Percentiles rank a stretch among this genome's conserved stretches.
Evolutionary conservation across 768 basidiomycete species (phyloP).

Genomic region (Boletus rex-veris): DNA sequence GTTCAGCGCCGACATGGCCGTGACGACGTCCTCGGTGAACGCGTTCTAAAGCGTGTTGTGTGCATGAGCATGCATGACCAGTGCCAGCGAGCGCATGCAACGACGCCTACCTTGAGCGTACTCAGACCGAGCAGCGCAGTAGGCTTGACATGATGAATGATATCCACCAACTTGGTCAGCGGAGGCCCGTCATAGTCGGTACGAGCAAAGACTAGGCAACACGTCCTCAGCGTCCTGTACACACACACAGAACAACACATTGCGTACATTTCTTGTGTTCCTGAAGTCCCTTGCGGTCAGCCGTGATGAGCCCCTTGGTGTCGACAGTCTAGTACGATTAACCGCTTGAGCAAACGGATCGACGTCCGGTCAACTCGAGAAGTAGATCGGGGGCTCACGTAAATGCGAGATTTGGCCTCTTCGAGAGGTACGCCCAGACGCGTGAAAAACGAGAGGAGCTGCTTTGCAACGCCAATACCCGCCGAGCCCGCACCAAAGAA

Average conservation of each 20-base stretch:
- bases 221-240: not conserved
- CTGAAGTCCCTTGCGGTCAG: conserved; percentile 62
- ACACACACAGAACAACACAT: not conserved
- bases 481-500: conserved; percentile 56
- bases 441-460: conserved; percentile 47
- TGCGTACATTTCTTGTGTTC: conserved; percentile 69
- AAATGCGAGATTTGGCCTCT: conserved; percentile 65
- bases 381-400: conserved; percentile 39
- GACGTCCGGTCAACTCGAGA: not conserved
- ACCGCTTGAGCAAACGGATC: conserved; percentile 10
- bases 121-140: conserved; percentile 76
- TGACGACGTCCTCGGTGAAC: conserved; percentile 62
- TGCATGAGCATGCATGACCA: not conserved
- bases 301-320: conserved; percentile 72
- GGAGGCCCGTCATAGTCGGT: conserved; percentile 63
- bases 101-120: conserved; percentile 39
- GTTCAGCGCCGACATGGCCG: conserved; percentile 62
- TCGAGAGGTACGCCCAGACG: conserved; percentile 57
- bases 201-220: conserved; percentile 59
- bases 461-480: conserved; percentile 54
- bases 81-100: not conserved
- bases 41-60: conserved; percentile 35
- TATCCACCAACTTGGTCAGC: conserved; percentile 57
- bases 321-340: conserved; percentile 55
- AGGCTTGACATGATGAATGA: conserved; percentile 68